Evolutionary conservation across 352 stramenopile genomes (phyloP).

Genomic region (Globisporangium spinosum): DNA sequence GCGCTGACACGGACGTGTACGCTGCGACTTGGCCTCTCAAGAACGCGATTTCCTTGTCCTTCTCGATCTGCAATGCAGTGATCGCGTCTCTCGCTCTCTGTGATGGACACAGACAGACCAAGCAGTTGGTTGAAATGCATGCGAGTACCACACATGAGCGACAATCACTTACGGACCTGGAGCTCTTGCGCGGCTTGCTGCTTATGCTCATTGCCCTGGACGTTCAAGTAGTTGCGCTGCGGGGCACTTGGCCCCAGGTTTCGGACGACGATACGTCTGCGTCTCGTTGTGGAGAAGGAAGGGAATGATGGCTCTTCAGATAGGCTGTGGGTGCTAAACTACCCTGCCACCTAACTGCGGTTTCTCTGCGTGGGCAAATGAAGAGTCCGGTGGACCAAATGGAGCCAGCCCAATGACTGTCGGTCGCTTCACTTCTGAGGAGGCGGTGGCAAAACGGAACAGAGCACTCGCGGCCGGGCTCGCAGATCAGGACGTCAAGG

Average conservation of each 20-base stretch:
- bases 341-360: background rate
- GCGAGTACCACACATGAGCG: no score
- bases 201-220: background rate
- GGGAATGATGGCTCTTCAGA: background rate
- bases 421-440: background rate
- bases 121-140: no score
- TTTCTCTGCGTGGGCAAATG: background rate
- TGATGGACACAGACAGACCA: no score
- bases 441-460: background rate
- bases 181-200: background rate
- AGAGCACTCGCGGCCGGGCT: background rate
- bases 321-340: background rate
- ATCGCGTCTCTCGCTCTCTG: no score
- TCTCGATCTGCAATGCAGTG: no score
- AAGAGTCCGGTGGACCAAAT: background rate
- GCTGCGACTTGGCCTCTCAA: no score
- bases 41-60: no score
- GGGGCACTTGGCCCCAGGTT: background rate
- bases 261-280: constrained; percentile 3
- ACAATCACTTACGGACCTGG: background rate
- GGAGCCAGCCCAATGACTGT: no score
- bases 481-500: background rate
- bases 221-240: background rate
- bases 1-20: no score
- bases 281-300: background rate